A percentile compares a stretch with the other conserved stretches of the same genome.
These are phyloP conservation scores for Anastatica hierochuntica DNA, from an alignment of 345 rosid species.

Conservation along the genomic window DNA sequence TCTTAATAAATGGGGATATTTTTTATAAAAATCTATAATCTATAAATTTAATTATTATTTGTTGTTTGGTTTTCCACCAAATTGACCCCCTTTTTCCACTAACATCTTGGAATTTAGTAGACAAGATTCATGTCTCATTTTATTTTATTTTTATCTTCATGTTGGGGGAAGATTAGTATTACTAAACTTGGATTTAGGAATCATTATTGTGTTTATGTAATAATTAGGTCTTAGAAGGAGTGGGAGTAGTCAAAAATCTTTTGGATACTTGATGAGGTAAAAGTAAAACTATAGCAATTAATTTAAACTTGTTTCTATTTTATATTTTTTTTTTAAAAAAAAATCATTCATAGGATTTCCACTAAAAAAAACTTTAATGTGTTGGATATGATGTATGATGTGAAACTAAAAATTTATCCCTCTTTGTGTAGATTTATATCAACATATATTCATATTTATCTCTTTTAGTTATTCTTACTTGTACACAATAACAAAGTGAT, in stretches of 20 bases:
- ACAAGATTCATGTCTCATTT: neutral
- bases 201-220: constrained; percentile 10
- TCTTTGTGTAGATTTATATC: constrained; percentile 1
- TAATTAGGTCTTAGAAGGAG: constrained; percentile 17
- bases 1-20: too few relatives aligned
- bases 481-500: neutral
- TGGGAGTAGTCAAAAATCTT: constrained; percentile 25
- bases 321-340: too few relatives aligned
- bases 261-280: constrained; percentile 15
- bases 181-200: constrained; percentile 20
- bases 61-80: too few relatives aligned
- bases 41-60: too few relatives aligned
- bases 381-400: constrained; percentile 23
- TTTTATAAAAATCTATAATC: too few relatives aligned
- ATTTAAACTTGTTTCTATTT: too few relatives aligned
- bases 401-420: constrained; percentile 3
- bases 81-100: too few relatives aligned
- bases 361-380: constrained; percentile 2
- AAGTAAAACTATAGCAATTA: neutral
- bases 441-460: neutral
- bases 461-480: neutral
- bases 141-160: neutral
- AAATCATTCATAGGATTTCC: constrained; percentile 20
- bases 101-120: too few relatives aligned
- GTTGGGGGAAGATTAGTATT: constrained; percentile 8